These are phyloP conservation scores for Phoma sp. DNA, from an alignment of 2,329 filamentous ascomycete genomes.

Conservation along the genomic window DNA sequence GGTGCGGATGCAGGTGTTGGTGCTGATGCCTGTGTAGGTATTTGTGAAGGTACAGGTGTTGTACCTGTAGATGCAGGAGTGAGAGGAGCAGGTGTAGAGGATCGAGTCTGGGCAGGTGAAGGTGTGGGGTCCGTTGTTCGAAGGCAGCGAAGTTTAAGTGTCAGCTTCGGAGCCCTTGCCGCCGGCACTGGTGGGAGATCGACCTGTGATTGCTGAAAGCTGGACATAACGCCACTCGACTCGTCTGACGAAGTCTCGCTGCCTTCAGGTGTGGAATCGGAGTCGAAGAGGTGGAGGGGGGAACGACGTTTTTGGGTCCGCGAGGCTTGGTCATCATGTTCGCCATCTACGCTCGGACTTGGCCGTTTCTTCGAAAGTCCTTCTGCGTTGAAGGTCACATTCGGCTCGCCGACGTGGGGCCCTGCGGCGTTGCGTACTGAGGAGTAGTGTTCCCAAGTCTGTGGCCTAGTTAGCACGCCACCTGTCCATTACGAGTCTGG, in stretches of 20 bases:
- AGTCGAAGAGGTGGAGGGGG: constrained; percentile 54
- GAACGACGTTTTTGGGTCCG: constrained; percentile 62
- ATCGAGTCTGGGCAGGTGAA: constrained; percentile 26
- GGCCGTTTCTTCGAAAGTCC: constrained; percentile 53
- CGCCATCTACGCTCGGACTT: constrained; percentile 60
- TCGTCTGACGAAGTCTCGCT: constrained; percentile 48
- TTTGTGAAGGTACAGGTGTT: constrained; percentile 11
- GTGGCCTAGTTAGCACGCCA: constrained; percentile 31
- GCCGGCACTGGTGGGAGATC: constrained; percentile 28
- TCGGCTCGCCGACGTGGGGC: constrained; percentile 64
- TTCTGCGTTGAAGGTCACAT: constrained; percentile 49
- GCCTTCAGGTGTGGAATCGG: constrained; percentile 48
- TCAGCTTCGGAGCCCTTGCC: constrained; percentile 38
- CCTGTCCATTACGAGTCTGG: background rate
- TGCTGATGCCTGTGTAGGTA: background rate
- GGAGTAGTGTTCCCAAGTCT: constrained; percentile 72
- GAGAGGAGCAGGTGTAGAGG: constrained; percentile 25
- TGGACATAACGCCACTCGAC: constrained; percentile 38
- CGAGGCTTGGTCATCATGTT: constrained; percentile 58
- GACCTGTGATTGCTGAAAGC: constrained; percentile 33
- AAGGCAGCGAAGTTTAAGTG: constrained; percentile 43
- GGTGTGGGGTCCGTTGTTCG: constrained; percentile 34
- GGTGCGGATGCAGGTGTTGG: background rate
- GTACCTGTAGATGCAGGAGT: constrained; percentile 17
- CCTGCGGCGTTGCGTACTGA: constrained; percentile 68